phyloP scores from a whole-genome alignment of 805 yeast genomes.

The Barnettozyma vustinii region DNA sequence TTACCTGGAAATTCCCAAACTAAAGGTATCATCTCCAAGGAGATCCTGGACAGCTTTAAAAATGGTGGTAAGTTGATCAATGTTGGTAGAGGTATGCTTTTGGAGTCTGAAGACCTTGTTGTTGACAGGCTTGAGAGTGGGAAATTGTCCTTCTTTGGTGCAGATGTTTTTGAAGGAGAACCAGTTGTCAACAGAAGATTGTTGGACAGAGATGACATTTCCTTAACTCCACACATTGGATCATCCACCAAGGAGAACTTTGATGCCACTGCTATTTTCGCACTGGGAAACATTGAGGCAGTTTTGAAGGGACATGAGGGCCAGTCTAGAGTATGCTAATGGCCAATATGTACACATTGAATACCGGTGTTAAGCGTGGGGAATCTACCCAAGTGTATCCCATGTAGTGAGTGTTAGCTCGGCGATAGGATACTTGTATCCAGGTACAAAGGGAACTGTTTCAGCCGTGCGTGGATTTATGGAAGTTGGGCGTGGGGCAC shows the following conservation, averaged over 20 bases:
- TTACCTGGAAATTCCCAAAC: conserved; percentile 55
- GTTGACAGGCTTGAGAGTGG: conserved; percentile 34
- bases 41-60: conserved; percentile 33
- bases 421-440: conserved; percentile 1
- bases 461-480: not conserved
- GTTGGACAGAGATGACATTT: conserved; percentile 34
- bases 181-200: conserved; percentile 35
- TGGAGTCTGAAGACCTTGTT: conserved; percentile 45
- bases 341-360: not conserved
- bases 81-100: conserved; percentile 53
- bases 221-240: conserved; percentile 59
- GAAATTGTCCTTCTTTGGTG: conserved; percentile 48
- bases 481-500: not conserved
- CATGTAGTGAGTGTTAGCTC: not conserved
- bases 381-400: not conserved
- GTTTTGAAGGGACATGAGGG: conserved; percentile 29
- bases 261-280: conserved; percentile 37
- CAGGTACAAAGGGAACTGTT: not conserved
- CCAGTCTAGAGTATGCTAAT: conserved; percentile 15
- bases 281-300: conserved; percentile 38
- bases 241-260: conserved; percentile 47
- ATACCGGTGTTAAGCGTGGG: not conserved
- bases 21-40: conserved; percentile 38
- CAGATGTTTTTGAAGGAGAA: conserved; percentile 56
- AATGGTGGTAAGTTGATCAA: conserved; percentile 46